phyloP scores from a whole-genome alignment of 768 basidiomycete genomes.

The Phaffia tasmanica region DNA sequence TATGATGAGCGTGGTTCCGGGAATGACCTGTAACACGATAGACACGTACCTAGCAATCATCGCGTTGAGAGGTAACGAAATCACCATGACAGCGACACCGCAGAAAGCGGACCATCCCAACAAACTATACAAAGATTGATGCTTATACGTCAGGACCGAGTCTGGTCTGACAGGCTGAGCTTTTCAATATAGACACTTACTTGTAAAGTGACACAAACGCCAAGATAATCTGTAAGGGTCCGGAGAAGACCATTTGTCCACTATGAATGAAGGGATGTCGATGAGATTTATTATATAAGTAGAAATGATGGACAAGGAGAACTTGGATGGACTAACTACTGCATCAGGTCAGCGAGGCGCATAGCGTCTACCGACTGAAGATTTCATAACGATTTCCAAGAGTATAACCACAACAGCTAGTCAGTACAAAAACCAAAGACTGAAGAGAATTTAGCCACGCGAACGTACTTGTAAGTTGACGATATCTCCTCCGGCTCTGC shows the following conservation, averaged over 20 bases:
- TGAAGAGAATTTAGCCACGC: not conserved
- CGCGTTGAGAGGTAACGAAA: constrained; percentile 32
- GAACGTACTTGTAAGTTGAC: constrained; percentile 52
- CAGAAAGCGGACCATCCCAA: constrained; percentile 68
- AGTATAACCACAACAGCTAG: not conserved
- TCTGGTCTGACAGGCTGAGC: not conserved
- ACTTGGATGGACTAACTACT: constrained; percentile 72
- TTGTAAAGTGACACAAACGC: constrained; percentile 67
- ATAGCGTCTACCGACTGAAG: constrained; percentile 73
- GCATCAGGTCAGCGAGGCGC: constrained; percentile 66
- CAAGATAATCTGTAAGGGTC: constrained; percentile 52
- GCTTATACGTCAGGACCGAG: not conserved
- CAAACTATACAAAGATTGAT: constrained; percentile 49
- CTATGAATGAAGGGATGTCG: not conserved
- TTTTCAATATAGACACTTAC: not conserved
- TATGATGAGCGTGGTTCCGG: constrained; percentile 38
- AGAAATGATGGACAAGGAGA: constrained; percentile 65
- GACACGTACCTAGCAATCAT: constrained; percentile 47
- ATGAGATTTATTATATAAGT: too few species aligned
- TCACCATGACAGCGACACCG: constrained; percentile 34
- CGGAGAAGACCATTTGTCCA: not conserved
- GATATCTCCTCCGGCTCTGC: constrained; percentile 74
- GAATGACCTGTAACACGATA: constrained; percentile 27
- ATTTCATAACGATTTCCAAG: not conserved
- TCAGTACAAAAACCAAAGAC: not conserved